A percentile compares a stretch with the other conserved stretches of the same genome.
Evolutionary conservation across 2,329 filamentous ascomycete genomes (phyloP).

Genomic region (Verticillium dahliae): DNA sequence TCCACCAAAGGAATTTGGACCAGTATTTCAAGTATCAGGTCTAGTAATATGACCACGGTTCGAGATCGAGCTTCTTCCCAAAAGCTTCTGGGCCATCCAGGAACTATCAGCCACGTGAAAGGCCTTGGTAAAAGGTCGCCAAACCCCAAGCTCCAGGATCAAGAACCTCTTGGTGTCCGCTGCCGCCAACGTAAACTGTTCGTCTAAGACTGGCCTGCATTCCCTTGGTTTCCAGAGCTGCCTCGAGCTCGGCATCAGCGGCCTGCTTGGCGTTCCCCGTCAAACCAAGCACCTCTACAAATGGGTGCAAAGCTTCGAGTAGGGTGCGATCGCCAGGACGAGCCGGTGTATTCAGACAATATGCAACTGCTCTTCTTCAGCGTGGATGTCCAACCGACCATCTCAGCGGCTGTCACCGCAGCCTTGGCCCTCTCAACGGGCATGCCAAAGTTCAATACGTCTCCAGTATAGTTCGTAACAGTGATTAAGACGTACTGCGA

Average conservation of each 20-base stretch:
- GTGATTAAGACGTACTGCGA: conserved; percentile 72
- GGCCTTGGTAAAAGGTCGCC: conserved; percentile 72
- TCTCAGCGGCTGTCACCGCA: conserved; percentile 69
- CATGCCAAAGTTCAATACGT: conserved; percentile 89
- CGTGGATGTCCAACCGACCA: conserved; percentile 50
- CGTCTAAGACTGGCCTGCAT: conserved; percentile 87
- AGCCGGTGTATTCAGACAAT: conserved; percentile 83
- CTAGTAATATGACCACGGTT: no score
- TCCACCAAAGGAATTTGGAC: no score
- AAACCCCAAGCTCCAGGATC: conserved; percentile 59
- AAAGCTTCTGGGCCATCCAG: no score
- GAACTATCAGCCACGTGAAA: conserved; percentile 37
- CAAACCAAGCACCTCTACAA: conserved; percentile 63
- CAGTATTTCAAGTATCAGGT: no score
- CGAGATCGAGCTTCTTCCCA: no score
- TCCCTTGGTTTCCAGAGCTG: conserved; percentile 76
- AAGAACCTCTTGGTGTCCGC: conserved; percentile 64
- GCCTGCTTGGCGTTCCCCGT: conserved; percentile 65
- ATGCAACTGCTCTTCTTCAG: conserved; percentile 41
- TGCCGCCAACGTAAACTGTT: conserved; percentile 70
- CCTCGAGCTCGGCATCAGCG: conserved; percentile 66
- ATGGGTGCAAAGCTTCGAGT: conserved; percentile 83
- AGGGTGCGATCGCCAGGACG: conserved; percentile 84
- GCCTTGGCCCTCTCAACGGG: conserved; percentile 88
- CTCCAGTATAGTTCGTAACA: conserved; percentile 92